Conservation (phyloP, 805 yeast genomes). For the Starmerella stigmatis region DNA sequence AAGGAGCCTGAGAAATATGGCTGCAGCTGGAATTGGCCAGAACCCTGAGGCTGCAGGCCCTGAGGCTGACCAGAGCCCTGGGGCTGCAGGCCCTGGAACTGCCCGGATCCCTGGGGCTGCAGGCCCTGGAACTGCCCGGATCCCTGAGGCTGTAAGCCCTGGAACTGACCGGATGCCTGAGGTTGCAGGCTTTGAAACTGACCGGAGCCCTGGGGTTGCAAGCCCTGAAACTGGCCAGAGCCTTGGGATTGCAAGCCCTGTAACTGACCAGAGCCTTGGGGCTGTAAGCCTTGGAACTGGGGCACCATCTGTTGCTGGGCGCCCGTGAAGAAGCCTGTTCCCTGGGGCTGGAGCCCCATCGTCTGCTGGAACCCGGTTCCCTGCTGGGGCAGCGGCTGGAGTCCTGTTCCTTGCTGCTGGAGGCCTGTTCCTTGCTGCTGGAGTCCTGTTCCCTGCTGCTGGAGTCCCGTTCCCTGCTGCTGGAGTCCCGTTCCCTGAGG, state of each 20-base stretch:
- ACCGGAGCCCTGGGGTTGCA: not conserved
- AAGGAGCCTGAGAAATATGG: too few relatives aligned
- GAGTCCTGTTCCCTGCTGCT: slow-evolving; percentile 1
- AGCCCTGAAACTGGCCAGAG: not conserved
- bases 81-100: not conserved
- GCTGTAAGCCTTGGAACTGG: not conserved
- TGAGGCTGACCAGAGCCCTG: slow-evolving; percentile 2
- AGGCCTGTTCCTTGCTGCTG: not conserved
- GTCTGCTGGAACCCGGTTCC: too few relatives aligned
- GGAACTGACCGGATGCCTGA: slow-evolving; percentile 2
- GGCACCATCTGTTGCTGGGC: not conserved
- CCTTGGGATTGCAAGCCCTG: not conserved
- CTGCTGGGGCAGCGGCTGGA: too few relatives aligned
- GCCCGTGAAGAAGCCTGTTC: slow-evolving; percentile 5
- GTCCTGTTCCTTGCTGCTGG: too few relatives aligned
- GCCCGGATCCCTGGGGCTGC: not conserved
- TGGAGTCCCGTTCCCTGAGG: not conserved
- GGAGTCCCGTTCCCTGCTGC: not conserved
- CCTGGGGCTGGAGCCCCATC: slow-evolving; percentile 9
- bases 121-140: not conserved
- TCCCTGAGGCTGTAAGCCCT: not conserved
- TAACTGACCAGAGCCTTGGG: not conserved
- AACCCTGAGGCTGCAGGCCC: not conserved
- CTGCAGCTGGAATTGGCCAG: slow-evolving; percentile 7
- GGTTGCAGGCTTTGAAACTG: not conserved